Base-by-base conservation (phyloP, 345 rosid species). In the Euclidium syriacum region DNA sequence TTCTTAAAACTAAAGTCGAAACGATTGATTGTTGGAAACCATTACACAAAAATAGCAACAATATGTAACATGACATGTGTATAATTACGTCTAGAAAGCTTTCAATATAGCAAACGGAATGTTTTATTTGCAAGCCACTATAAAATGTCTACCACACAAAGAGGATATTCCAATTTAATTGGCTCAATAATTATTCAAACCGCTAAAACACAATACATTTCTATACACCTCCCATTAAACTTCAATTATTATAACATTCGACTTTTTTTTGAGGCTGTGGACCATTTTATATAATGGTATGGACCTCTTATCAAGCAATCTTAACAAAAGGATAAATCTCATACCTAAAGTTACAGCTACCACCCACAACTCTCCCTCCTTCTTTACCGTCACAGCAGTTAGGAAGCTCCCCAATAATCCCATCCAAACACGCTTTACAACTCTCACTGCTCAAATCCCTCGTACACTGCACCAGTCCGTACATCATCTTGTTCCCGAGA, bases 261-360 rank as follows among this genome's bases (percentile, higher is more conserved):
- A 58, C 17, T 38, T 6, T 22, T 9, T 23, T 41, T 30, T n/a
- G n/a, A n/a, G 24, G 34, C 42, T 41, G 1, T 32, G 20, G 26
- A 20, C 8, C 14, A 8, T 3, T 51, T 42, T 42, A n/a, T n/a
- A n/a, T 16, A 23, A 11, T 3, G n/a, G n/a, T n/a, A 42, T 53
- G 7, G n/a, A 66, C 29, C 49, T 29, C 18, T 4, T 65, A 47
- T 47, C 53, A 68, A 50, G 39, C 11, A 40, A 9, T 7, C 5
- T 43, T 71, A 44, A 83, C 78, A 63, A 79, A 81, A 24, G 87
- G 87, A 61, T 79, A 78, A 26, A 80, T 77, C 62, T 87, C 95
- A 38, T 87, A 87, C 76, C 85, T 62, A 72, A 87, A 58, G 57
- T 72, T 83, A 46, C 95, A 87, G 29, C 89, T 87, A 6, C 77